Base-by-base conservation (phyloP, 176 grass and related monocot species). In the Aegilops speltoides region DNA sequence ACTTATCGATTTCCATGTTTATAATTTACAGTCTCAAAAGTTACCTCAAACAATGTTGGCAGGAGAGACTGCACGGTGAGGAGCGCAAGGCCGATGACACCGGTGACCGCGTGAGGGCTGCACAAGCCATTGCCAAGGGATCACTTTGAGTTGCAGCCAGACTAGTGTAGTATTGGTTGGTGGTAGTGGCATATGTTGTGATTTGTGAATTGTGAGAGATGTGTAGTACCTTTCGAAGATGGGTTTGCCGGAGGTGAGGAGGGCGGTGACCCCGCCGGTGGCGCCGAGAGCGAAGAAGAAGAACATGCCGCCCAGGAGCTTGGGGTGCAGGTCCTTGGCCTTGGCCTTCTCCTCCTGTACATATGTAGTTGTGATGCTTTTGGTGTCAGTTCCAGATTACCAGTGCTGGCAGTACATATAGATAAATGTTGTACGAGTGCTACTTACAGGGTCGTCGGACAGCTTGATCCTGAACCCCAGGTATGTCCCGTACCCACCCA, bases 291-390 rank as follows among this genome's bases (percentile, higher is more conserved):
- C 90, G 36, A 98, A 98, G 81, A 98, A 98, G 88, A 98, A 98
- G 85, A 98, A 98, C 94, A 98, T 96, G 87, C 97, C 94, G 22
- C 83, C 90, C 3, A 98, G 92, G 81, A 96, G 92, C 82, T 98
- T 96, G 25, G 94, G 94, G 77, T 96, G 97, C 48, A 98, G 94
- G 79, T 93, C 97, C 90, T 96, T 98, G 66, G 92, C 97, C 79
- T 91, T 98, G 63, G 92, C 92, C 77, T 91, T 96, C 90, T 96
- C 93, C 81, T 98, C 92, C 97, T 98, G 91, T 6, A 6, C 16
- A 1, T 16, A 48, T 50, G 46, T 4, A 48, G 43, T 52, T 3
- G 15, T 16, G 46, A 50, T 52, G 48, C 5, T 48, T 14, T 2
- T 33, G 41, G 50, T 54, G 54, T 60, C 34, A 76, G 57, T 8